Evolutionary conservation across 2,329 filamentous ascomycete species (phyloP).

Genomic region (Apiospora hydei): DNA sequence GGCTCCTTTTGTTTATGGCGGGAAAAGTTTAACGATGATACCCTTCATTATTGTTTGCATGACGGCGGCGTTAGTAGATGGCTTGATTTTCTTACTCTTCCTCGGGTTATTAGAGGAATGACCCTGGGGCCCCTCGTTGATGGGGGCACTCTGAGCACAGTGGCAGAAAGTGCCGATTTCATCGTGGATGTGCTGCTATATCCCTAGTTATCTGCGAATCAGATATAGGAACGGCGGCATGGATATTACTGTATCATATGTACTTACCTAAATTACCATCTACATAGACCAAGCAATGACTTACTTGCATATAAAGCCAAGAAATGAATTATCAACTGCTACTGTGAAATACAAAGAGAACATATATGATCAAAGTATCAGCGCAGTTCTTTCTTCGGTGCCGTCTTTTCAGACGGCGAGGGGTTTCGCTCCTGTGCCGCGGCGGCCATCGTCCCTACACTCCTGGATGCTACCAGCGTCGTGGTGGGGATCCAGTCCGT

Average conservation of each 20-base stretch:
- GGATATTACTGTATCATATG: slow-evolving; percentile 11
- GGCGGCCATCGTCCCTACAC: not conserved
- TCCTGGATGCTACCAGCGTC: not conserved
- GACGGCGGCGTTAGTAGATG: slow-evolving; percentile 19
- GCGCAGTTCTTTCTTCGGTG: not conserved
- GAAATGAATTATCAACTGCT: not conserved
- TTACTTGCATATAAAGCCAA: not conserved
- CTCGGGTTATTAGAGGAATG: not conserved
- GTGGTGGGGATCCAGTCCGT: slow-evolving; percentile 19
- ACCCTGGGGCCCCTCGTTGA: not conserved
- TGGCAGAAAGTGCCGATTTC: not conserved
- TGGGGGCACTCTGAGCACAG: not conserved
- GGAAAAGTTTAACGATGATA: slow-evolving; percentile 37
- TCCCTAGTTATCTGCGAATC: not conserved
- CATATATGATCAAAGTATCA: not conserved
- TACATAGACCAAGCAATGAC: not conserved
- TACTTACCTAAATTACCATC: not conserved
- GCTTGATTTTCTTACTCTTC: slow-evolving; percentile 1
- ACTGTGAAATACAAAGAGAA: not conserved
- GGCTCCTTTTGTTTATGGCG: slow-evolving; percentile 29
- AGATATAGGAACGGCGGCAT: not conserved
- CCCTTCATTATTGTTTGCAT: slow-evolving; percentile 33
- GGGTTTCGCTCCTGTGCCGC: not conserved
- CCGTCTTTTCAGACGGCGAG: not conserved
- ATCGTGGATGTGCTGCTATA: not conserved